phyloP scores from a whole-genome alignment of 2,329 filamentous ascomycete species.

The Scleromitrula shiraiana region DNA sequence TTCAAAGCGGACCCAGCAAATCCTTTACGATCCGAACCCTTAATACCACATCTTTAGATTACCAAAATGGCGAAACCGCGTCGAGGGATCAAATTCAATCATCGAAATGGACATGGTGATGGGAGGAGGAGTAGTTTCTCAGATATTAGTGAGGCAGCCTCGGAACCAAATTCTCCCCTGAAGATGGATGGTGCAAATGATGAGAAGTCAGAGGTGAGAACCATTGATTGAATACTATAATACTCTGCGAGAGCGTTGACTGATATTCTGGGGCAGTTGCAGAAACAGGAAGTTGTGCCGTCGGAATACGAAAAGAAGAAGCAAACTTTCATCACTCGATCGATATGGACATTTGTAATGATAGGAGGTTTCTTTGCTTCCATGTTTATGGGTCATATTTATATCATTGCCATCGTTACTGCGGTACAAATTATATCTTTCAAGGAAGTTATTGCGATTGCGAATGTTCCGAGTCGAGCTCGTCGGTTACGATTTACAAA shows the following conservation, averaged over 20 bases:
- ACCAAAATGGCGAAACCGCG: slow-evolving; percentile 37
- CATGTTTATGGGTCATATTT: slow-evolving; percentile 95
- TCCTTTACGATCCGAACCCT: too few species aligned
- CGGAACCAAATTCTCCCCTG: slow-evolving; percentile 29
- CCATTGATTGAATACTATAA: background rate
- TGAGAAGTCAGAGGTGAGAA: slow-evolving; percentile 13
- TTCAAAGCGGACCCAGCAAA: too few species aligned
- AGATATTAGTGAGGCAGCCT: slow-evolving; percentile 56
- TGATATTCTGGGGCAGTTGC: too few species aligned
- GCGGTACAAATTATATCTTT: slow-evolving; percentile 94
- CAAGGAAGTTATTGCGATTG: slow-evolving; percentile 98
- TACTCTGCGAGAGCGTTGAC: too few species aligned
- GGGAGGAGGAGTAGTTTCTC: slow-evolving; percentile 61
- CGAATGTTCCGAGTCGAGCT: slow-evolving; percentile 85
- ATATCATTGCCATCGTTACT: slow-evolving; percentile 89
- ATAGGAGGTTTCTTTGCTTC: slow-evolving; percentile 84
- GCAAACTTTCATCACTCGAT: slow-evolving; percentile 91
- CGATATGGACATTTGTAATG: slow-evolving; percentile 98
- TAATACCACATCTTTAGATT: slow-evolving; percentile 3
- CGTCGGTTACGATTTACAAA: slow-evolving; percentile 90
- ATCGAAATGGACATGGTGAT: slow-evolving; percentile 29
- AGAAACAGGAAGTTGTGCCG: slow-evolving; percentile 26
- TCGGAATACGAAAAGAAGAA: slow-evolving; percentile 98
- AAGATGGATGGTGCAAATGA: slow-evolving; percentile 30
- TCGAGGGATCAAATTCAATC: slow-evolving; percentile 46